Evolutionary conservation across 352 stramenopile species (phyloP).

Genomic region (Globisporangium okanoganense): DNA sequence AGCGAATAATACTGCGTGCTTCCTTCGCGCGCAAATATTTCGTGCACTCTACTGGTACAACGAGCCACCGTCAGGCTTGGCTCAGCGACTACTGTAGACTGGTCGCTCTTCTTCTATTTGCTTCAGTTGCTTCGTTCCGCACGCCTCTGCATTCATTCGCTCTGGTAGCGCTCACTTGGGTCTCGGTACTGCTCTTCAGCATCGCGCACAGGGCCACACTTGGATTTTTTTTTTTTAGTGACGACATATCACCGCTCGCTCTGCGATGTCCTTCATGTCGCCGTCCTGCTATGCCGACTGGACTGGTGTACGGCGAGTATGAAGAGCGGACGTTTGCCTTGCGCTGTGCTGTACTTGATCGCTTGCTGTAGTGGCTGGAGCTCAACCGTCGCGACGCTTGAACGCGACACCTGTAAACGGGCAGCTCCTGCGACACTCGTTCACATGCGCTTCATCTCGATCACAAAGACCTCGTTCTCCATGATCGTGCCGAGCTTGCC

Average conservation of each 20-base stretch:
- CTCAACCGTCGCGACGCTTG: neutral
- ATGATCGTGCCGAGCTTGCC: constrained; percentile 64
- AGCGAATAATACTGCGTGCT: neutral
- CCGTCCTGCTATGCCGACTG: neutral
- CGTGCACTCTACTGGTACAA: constrained; percentile 2
- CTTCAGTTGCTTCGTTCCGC: constrained; percentile 4
- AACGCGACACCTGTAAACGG: neutral
- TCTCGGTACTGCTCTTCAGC: neutral
- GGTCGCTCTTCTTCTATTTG: neutral
- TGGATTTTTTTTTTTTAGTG: too few species aligned
- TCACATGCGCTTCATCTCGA: constrained; percentile 63
- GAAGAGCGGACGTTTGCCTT: neutral
- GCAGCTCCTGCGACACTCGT: neutral
- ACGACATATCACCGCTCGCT: neutral
- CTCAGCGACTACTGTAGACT: neutral
- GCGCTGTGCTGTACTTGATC: neutral
- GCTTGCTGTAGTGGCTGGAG: neutral
- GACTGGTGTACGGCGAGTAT: neutral
- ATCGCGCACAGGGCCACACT: too few species aligned
- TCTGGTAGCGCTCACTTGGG: neutral
- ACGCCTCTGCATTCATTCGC: neutral
- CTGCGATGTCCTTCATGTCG: neutral
- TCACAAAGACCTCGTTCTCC: constrained; percentile 64
- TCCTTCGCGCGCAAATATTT: neutral
- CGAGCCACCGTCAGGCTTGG: neutral